Conservation (phyloP, 495 filamentous ascomycete species). For the Margaritispora aquatica region DNA sequence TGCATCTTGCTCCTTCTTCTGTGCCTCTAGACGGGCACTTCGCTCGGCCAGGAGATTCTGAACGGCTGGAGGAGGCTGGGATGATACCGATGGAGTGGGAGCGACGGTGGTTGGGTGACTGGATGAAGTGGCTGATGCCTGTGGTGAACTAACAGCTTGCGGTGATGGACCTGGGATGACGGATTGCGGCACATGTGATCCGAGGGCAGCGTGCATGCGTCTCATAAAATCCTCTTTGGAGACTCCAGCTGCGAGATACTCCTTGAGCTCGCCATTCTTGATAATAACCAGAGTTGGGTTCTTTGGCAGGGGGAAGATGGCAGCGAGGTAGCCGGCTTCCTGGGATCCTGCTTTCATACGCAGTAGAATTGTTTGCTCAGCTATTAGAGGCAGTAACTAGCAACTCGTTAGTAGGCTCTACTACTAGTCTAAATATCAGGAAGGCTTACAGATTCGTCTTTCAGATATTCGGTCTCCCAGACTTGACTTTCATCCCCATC, state of each 20-base stretch:
- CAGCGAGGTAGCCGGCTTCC: conserved; percentile 74
- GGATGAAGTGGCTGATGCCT: not conserved
- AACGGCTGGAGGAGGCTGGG: not conserved
- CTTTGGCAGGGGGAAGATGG: conserved; percentile 68
- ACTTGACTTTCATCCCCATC: conserved; percentile 52
- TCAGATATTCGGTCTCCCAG: conserved; percentile 76
- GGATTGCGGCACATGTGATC: not conserved
- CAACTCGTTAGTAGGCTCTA: not conserved
- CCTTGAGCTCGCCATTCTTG: conserved; percentile 50
- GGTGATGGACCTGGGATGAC: not conserved
- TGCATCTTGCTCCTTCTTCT: conserved; percentile 15
- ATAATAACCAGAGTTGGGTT: conserved; percentile 76
- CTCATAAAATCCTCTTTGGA: conserved; percentile 50
- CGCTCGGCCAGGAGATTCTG: conserved; percentile 13
- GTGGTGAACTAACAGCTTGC: not conserved
- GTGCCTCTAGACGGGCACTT: conserved; percentile 7
- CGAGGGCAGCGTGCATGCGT: conserved; percentile 39
- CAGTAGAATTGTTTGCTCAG: conserved; percentile 55
- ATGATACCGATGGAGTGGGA: not conserved
- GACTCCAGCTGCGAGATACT: conserved; percentile 56
- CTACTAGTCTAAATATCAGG: no score
- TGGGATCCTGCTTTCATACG: conserved; percentile 61
- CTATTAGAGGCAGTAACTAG: conserved; percentile 42
- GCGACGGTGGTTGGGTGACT: not conserved
- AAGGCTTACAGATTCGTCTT: conserved; percentile 47